phyloP scores from a whole-genome alignment of 495 filamentous ascomycete species.

The Penicillium paradoxum region DNA sequence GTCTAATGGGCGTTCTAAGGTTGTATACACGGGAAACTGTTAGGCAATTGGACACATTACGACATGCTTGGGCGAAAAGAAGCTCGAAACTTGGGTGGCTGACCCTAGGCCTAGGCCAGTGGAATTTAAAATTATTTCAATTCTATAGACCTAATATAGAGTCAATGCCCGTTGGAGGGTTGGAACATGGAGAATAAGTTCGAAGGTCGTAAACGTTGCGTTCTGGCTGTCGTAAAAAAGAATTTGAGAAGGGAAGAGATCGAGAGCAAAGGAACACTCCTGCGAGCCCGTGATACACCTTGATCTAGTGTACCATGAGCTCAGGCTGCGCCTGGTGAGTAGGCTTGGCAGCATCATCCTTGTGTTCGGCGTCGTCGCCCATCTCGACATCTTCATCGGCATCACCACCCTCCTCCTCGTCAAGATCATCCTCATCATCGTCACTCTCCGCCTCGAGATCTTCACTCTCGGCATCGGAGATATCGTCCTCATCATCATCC shows the following conservation, averaged over 20 bases:
- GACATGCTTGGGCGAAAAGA: neutral
- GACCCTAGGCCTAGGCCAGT: neutral
- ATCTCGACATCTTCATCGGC: slow-evolving; percentile 83
- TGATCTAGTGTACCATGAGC: slow-evolving; percentile 50
- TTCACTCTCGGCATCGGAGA: slow-evolving; percentile 83
- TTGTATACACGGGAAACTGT: too few species aligned
- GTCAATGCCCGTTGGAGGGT: slow-evolving; percentile 16
- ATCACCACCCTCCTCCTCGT: slow-evolving; percentile 63
- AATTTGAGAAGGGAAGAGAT: neutral
- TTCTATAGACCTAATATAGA: slow-evolving; percentile 25
- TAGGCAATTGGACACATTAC: too few species aligned
- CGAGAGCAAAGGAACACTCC: neutral
- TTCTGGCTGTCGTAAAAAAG: slow-evolving; percentile 21
- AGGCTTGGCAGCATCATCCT: slow-evolving; percentile 33
- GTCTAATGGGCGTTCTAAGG: too few species aligned
- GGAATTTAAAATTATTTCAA: slow-evolving; percentile 12
- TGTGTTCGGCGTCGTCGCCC: slow-evolving; percentile 56
- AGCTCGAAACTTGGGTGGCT: neutral
- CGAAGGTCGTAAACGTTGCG: slow-evolving; percentile 34
- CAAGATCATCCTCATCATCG: slow-evolving; percentile 79
- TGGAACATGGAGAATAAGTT: slow-evolving; percentile 12
- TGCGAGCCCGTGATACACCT: neutral
- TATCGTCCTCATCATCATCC: slow-evolving; percentile 66
- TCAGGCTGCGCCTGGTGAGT: slow-evolving; percentile 41
- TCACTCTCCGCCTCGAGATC: slow-evolving; percentile 95